A percentile compares a stretch with the other conserved stretches of the same genome.
Conservation (phyloP, 768 basidiomycete genomes). For the Trametes maxima region DNA sequence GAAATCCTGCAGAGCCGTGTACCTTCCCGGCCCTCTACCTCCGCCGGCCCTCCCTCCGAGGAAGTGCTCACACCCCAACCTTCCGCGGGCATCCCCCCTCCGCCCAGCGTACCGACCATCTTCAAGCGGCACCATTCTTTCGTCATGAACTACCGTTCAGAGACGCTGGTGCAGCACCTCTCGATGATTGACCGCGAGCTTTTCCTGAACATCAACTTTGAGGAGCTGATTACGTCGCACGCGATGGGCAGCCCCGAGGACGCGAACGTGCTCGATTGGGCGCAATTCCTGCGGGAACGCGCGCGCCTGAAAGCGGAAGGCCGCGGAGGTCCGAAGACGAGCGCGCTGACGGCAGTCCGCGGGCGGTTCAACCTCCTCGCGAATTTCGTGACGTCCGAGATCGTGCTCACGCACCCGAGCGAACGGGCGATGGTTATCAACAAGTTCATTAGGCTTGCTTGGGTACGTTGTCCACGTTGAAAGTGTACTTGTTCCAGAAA, state of each 20-base stretch:
- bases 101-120: conserved; percentile 5
- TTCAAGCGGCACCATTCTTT: conserved; percentile 66
- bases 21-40: conserved; percentile 40
- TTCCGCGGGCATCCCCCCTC: conserved; percentile 9
- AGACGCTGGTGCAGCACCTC: conserved; percentile 73
- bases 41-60: conserved; percentile 33
- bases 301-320: conserved; percentile 67
- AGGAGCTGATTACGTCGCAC: conserved; percentile 79
- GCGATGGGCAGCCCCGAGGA: conserved; percentile 64
- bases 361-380: conserved; percentile 85
- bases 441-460: conserved; percentile 87
- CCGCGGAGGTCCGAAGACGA: conserved; percentile 60
- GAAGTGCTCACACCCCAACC: conserved; percentile 14
- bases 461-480: conserved; percentile 50
- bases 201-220: conserved; percentile 82
- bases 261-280: conserved; percentile 81
- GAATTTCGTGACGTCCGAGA: conserved; percentile 79
- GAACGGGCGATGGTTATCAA: conserved; percentile 66
- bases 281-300: conserved; percentile 75
- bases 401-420: conserved; percentile 69
- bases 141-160: conserved; percentile 63
- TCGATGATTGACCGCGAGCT: conserved; percentile 88
- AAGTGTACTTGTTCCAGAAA: background rate
- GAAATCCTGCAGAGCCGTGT: conserved; percentile 69
- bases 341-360: conserved; percentile 71